Evolutionary conservation across 2,329 filamentous ascomycete species (phyloP).

Genomic region (Aspergillus sp.): DNA sequence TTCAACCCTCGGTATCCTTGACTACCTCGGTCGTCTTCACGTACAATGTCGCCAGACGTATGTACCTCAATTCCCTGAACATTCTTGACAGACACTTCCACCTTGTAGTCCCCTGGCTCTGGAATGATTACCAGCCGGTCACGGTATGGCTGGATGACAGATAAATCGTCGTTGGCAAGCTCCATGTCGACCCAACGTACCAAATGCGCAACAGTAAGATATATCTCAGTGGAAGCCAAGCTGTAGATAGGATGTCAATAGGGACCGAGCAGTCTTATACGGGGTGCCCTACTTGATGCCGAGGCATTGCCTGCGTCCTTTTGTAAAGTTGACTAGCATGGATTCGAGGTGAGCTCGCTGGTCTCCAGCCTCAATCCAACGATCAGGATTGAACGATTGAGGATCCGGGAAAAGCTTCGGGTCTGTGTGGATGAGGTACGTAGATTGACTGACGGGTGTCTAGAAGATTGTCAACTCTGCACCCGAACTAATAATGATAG

Average conservation of each 20-base stretch:
- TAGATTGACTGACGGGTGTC: conserved; percentile 3
- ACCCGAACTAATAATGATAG: not conserved
- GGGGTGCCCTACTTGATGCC: not conserved
- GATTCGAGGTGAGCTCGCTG: not conserved
- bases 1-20: too few relatives aligned
- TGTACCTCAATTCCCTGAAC: not conserved
- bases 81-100: not conserved
- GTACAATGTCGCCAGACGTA: too few relatives aligned
- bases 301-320: conserved; percentile 5
- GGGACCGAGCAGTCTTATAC: not conserved
- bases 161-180: not conserved
- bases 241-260: not conserved
- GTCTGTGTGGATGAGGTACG: conserved; percentile 6
- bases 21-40: too few relatives aligned
- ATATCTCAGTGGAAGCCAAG: not conserved
- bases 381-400: not conserved
- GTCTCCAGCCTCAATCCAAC: conserved; percentile 1
- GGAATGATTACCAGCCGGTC: not conserved
- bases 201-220: not conserved
- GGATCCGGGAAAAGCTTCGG: conserved; percentile 1
- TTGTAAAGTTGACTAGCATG: not conserved
- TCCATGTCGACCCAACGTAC: not conserved
- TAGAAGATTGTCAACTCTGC: not conserved
- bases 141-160: not conserved
- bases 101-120: not conserved